phyloP scores from a whole-genome alignment of 73 alveolate genomes.

The Paramecium bursaria region DNA sequence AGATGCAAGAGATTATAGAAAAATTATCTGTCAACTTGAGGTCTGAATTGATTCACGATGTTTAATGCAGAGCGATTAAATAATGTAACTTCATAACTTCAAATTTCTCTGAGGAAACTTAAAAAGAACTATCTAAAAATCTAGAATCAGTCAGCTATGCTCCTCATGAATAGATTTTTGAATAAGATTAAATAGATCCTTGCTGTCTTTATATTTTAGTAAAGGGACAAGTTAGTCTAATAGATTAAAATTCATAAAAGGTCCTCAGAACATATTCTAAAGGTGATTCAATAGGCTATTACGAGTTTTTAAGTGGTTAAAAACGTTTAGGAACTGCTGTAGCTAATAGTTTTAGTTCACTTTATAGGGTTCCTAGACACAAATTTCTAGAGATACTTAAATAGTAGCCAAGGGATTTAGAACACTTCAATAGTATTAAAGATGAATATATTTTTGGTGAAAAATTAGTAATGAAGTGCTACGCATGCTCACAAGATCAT shows the following conservation, averaged over 20 bases:
- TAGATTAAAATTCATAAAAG: no score
- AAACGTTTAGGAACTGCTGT: no score
- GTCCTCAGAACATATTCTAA: no score
- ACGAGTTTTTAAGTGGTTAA: no score
- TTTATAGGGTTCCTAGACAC: slow-evolving; percentile 15
- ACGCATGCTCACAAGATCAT: slow-evolving; percentile 12
- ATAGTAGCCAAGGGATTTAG: slow-evolving; percentile 20
- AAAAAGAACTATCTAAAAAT: background rate
- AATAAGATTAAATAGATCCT: background rate
- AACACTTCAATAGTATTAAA: slow-evolving; percentile 52
- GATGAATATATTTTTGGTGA: no score
- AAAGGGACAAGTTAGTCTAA: no score
- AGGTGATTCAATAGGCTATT: no score
- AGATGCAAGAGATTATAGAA: slow-evolving; percentile 10
- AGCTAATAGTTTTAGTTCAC: slow-evolving; percentile 58
- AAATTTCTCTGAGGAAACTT: background rate
- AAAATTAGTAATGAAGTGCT: no score
- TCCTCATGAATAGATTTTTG: background rate
- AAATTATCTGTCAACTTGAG: background rate
- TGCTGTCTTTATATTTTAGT: no score
- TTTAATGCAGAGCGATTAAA: background rate
- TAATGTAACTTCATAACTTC: background rate
- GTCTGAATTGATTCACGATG: slow-evolving; percentile 34
- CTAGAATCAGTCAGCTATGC: background rate
- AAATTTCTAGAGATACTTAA: slow-evolving; percentile 24